Evolutionary conservation across 345 rosid species (phyloP).

Genomic region (Lenwebbia sp.): DNA sequence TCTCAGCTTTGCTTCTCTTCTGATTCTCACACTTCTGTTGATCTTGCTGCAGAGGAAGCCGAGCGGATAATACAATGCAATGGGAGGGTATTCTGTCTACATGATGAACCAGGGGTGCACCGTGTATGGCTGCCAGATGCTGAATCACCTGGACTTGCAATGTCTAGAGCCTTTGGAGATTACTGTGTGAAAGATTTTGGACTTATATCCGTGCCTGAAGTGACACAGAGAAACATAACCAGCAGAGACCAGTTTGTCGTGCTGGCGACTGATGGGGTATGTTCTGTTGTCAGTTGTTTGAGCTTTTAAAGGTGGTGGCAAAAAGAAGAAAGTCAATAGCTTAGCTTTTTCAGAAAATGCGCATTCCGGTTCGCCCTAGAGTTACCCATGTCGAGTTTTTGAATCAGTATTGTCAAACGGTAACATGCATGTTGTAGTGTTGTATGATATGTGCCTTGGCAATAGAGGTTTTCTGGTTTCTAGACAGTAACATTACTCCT

Average conservation of each 20-base stretch:
- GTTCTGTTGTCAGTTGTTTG: not conserved
- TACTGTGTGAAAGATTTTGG: slow-evolving; percentile 75
- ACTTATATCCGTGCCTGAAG: slow-evolving; percentile 80
- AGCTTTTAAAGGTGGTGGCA: not conserved
- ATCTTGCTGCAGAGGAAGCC: slow-evolving; percentile 53
- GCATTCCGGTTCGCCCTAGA: not conserved
- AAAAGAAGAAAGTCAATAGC: not conserved
- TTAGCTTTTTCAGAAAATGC: not conserved
- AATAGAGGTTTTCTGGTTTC: not conserved
- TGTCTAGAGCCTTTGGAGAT: slow-evolving; percentile 98
- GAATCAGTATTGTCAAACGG: not conserved
- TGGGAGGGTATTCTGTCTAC: slow-evolving; percentile 65
- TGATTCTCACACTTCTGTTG: not conserved
- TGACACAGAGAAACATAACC: slow-evolving; percentile 64
- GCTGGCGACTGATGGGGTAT: slow-evolving; percentile 89
- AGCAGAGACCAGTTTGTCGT: slow-evolving; percentile 65
- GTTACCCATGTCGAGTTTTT: not conserved
- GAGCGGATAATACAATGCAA: slow-evolving; percentile 59
- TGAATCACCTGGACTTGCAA: slow-evolving; percentile 82
- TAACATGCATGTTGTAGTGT: not conserved
- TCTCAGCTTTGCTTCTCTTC: not conserved
- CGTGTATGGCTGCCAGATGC: slow-evolving; percentile 79
- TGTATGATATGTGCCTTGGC: not conserved
- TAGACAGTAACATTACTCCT: not conserved
- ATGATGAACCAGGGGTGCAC: slow-evolving; percentile 89